Conservation (phyloP, 2,329 filamentous ascomycete genomes). For the Atkinsonella hypoxylon region DNA sequence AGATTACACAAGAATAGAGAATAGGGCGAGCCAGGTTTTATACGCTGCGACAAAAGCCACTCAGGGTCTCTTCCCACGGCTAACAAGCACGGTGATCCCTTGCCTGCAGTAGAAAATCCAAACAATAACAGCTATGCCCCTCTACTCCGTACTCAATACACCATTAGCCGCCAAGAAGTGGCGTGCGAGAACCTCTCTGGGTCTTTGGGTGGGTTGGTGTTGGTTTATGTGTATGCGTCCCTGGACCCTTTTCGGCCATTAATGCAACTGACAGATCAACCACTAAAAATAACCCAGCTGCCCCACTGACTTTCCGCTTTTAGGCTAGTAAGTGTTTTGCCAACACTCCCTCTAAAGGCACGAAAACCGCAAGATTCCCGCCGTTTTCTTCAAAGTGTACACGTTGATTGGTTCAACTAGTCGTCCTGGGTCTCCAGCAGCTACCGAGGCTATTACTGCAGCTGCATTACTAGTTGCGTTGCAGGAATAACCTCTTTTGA, state of each 20-base stretch:
- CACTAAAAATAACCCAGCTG: too few relatives aligned
- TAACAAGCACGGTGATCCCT: neutral
- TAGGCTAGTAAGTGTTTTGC: too few relatives aligned
- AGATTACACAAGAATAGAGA: neutral
- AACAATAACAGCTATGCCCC: neutral
- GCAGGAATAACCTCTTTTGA: too few relatives aligned
- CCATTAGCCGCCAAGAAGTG: conserved; percentile 8
- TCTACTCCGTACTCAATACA: too few relatives aligned
- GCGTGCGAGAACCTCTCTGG: conserved; percentile 6
- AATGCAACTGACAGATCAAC: neutral
- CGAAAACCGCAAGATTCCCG: too few relatives aligned
- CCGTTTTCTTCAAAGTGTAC: too few relatives aligned
- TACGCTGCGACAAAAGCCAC: neutral
- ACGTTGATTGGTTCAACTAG: too few relatives aligned
- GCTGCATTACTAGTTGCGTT: too few relatives aligned
- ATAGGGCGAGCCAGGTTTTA: neutral
- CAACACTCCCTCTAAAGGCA: too few relatives aligned
- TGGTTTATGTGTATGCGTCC: neutral
- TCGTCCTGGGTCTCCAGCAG: too few relatives aligned
- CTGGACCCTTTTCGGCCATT: neutral
- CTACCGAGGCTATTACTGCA: too few relatives aligned
- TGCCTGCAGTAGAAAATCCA: neutral
- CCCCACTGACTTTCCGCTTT: too few relatives aligned
- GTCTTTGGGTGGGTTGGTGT: neutral
- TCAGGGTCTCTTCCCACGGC: neutral